Conservation (phyloP, 257 asterid genomes). For the Gentiana dahurica region DNA sequence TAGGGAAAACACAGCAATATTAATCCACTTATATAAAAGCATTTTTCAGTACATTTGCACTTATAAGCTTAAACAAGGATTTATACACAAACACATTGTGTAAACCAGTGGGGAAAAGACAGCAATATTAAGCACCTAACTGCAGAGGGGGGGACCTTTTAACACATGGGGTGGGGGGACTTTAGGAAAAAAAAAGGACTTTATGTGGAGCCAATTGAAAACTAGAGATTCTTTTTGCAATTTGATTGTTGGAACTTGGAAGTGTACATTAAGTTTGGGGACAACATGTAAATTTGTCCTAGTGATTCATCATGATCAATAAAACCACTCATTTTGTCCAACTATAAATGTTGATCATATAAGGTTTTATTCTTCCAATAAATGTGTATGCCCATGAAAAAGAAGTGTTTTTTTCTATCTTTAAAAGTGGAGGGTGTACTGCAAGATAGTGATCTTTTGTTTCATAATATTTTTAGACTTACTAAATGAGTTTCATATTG, state of each 20-base stretch:
- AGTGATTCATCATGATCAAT: slow-evolving; percentile 2
- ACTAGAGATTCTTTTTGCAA: slow-evolving; percentile 63
- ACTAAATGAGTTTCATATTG: too few species aligned
- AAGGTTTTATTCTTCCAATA: slow-evolving; percentile 3
- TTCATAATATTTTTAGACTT: too few species aligned
- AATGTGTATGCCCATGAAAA: background rate
- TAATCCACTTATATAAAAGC: background rate
- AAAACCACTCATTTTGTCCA: too few species aligned
- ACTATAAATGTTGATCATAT: background rate
- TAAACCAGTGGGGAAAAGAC: slow-evolving; percentile 31
- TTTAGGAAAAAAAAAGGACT: background rate
- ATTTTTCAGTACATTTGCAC: too few species aligned
- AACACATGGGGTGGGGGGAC: slow-evolving; percentile 90
- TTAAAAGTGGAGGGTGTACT: too few species aligned
- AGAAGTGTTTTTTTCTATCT: too few species aligned
- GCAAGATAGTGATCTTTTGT: too few species aligned
- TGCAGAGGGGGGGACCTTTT: slow-evolving; percentile 53
- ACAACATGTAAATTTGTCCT: slow-evolving; percentile 15
- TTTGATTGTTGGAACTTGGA: slow-evolving; percentile 90
- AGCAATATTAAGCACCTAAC: slow-evolving; percentile 41
- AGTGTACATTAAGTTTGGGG: slow-evolving; percentile 36
- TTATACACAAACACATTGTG: slow-evolving; percentile 15
- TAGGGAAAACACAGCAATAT: slow-evolving; percentile 41
- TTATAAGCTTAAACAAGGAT: background rate
- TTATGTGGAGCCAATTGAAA: slow-evolving; percentile 56